A percentile compares a stretch with the other conserved stretches of the same genome.
phyloP scores from a whole-genome alignment of 1,284 basidiomycete genomes.

The Wolfiporia cocos region DNA sequence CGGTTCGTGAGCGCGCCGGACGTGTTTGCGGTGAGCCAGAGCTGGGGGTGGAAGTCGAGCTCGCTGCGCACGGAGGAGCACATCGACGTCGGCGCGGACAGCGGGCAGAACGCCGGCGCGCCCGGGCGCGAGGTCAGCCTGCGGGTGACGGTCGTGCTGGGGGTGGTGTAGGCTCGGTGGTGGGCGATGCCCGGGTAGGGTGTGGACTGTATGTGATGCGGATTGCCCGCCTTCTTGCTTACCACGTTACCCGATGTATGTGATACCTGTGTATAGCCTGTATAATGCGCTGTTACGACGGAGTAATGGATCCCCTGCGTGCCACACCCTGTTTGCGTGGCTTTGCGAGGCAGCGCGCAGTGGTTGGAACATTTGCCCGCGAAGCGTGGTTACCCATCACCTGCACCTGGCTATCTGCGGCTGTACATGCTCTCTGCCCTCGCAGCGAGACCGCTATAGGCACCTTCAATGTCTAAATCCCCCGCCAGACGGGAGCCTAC shows the following conservation, averaged over 20 bases:
- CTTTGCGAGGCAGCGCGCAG: too few species aligned
- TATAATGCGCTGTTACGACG: too few species aligned
- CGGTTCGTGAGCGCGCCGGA: conserved; percentile 85
- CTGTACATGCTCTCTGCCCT: too few species aligned
- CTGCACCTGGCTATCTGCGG: too few species aligned
- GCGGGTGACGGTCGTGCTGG: conserved; percentile 70
- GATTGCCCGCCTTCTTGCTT: background rate
- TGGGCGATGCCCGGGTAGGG: background rate
- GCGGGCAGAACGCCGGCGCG: conserved; percentile 21
- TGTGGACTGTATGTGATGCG: background rate
- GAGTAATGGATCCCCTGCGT: too few species aligned
- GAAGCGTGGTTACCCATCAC: too few species aligned
- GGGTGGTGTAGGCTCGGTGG: conserved; percentile 45
- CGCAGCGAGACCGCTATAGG: too few species aligned
- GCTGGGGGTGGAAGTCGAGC: conserved; percentile 80
- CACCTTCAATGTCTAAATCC: too few species aligned
- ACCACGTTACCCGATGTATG: background rate
- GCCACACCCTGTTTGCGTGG: too few species aligned
- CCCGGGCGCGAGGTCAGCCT: conserved; percentile 50
- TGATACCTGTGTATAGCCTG: too few species aligned
- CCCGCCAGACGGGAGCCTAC: too few species aligned
- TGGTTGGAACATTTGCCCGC: too few species aligned
- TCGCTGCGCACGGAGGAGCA: conserved; percentile 56
- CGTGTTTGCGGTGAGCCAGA: conserved; percentile 73
- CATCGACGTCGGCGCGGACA: conserved; percentile 42